Percentiles rank a stretch among this genome's conserved stretches.
These are phyloP conservation scores for Aspergillus novofumigatus DNA, from an alignment of 2,329 filamentous ascomycete species.

Conservation along the genomic window DNA sequence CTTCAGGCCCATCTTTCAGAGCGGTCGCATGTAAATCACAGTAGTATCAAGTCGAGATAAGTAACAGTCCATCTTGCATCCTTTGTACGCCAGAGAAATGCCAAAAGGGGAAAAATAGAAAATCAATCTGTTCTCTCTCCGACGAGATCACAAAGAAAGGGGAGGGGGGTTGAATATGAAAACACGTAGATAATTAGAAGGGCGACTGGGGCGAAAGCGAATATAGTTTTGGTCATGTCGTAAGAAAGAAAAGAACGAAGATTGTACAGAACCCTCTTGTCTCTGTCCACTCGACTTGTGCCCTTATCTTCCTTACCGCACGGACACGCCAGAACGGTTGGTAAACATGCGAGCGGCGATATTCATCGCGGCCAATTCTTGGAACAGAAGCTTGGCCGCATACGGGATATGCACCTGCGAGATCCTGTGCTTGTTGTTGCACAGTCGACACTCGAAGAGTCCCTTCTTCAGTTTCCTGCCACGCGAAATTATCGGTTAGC, in stretches of 20 bases:
- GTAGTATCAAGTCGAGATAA: slow-evolving; percentile 5
- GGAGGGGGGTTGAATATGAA: background rate
- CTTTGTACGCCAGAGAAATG: slow-evolving; percentile 24
- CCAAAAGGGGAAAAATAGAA: slow-evolving; percentile 4
- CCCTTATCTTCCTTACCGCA: slow-evolving; percentile 28
- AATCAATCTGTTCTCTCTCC: slow-evolving; percentile 13
- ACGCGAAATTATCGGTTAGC: slow-evolving; percentile 18
- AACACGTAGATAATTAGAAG: background rate
- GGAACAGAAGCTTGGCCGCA: slow-evolving; percentile 95
- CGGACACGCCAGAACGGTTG: slow-evolving; percentile 49
- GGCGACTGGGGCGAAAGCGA: background rate
- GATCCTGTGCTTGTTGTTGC: slow-evolving; percentile 99
- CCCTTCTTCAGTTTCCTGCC: slow-evolving; percentile 85
- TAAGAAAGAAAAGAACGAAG: slow-evolving; percentile 3
- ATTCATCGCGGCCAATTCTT: slow-evolving; percentile 97
- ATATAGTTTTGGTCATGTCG: slow-evolving; percentile 2
- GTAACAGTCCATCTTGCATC: slow-evolving; percentile 12
- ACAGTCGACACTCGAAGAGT: slow-evolving; percentile 92
- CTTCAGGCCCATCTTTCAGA: background rate
- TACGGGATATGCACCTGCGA: slow-evolving; percentile 98
- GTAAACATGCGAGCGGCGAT: slow-evolving; percentile 98
- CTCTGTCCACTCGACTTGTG: background rate
- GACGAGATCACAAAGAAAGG: slow-evolving; percentile 10
- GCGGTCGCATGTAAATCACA: slow-evolving; percentile 3
- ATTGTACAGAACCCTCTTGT: background rate